A percentile compares a stretch with the other conserved stretches of the same genome.
These are phyloP conservation scores for Skeletonema grethae DNA, from an alignment of 108 stramenopile genomes.

Conservation along the genomic window DNA sequence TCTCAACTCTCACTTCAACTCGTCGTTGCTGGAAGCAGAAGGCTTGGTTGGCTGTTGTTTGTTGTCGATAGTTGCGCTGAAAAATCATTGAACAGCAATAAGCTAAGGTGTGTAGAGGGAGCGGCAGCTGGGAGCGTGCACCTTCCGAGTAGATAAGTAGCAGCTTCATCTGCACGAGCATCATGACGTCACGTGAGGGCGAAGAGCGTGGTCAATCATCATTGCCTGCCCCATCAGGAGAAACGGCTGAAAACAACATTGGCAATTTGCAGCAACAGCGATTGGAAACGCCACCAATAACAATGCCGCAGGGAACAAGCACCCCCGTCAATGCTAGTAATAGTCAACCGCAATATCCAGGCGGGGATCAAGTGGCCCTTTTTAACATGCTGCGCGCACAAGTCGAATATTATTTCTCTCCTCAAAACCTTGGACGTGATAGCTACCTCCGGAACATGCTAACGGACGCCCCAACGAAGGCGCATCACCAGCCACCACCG, in stretches of 20 bases:
- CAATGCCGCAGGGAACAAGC: neutral
- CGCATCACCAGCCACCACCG: constrained; percentile 32
- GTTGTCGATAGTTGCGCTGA: too few relatives aligned
- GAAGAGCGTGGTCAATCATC: neutral
- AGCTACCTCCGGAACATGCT: constrained; percentile 56
- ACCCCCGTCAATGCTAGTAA: neutral
- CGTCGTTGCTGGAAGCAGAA: too few relatives aligned
- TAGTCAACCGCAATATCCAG: neutral
- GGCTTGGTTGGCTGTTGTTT: too few relatives aligned
- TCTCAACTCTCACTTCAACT: too few relatives aligned
- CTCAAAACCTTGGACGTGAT: constrained; percentile 61
- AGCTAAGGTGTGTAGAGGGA: too few relatives aligned
- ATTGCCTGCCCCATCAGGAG: neutral
- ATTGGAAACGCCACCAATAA: neutral
- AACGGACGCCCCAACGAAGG: constrained; percentile 17
- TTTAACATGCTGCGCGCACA: constrained; percentile 43
- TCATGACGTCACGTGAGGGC: neutral
- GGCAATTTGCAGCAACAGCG: neutral
- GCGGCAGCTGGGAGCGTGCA: too few relatives aligned
- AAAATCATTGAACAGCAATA: too few relatives aligned
- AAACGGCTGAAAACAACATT: neutral
- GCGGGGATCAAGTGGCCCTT: constrained; percentile 8
- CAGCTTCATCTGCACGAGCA: too few relatives aligned
- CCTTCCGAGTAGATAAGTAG: too few relatives aligned
- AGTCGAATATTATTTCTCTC: constrained; percentile 71